Percentiles rank a stretch among this genome's conserved stretches.
These are phyloP conservation scores for Cordyceps pruinosa DNA, from an alignment of 2,329 filamentous ascomycete species.

Conservation along the genomic window DNA sequence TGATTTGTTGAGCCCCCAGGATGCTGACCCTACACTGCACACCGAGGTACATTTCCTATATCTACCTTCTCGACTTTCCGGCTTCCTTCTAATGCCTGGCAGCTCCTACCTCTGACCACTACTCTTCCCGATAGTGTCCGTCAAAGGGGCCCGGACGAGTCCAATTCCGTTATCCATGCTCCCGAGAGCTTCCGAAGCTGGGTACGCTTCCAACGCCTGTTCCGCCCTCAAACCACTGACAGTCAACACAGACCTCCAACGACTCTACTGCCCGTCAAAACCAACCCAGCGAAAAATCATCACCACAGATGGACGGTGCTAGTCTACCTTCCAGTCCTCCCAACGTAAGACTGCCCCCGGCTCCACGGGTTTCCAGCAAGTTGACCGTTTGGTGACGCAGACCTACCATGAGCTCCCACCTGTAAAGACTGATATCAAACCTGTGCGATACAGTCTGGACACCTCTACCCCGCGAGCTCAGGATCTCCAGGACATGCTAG, in stretches of 20 bases:
- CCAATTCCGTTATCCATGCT: conserved; percentile 85
- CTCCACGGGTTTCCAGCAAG: neutral
- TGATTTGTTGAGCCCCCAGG: conserved; percentile 39
- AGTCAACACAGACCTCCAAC: conserved; percentile 34
- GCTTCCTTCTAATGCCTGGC: conserved; percentile 13
- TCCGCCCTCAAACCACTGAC: conserved; percentile 6
- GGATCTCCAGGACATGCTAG: conserved; percentile 66
- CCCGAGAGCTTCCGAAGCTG: conserved; percentile 77
- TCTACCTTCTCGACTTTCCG: too few relatives aligned
- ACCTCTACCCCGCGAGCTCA: conserved; percentile 75
- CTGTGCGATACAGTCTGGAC: conserved; percentile 57
- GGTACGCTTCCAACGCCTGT: conserved; percentile 42
- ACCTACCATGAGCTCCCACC: conserved; percentile 54
- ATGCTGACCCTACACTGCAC: conserved; percentile 18
- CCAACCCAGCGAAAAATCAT: conserved; percentile 29
- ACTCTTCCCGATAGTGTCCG: conserved; percentile 51
- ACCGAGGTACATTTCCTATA: conserved; percentile 32
- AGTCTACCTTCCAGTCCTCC: conserved; percentile 21
- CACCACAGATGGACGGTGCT: conserved; percentile 32
- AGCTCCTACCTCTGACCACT: conserved; percentile 50
- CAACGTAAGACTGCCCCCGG: conserved; percentile 17
- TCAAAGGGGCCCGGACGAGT: conserved; percentile 62
- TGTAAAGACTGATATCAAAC: conserved; percentile 68
- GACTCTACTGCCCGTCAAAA: conserved; percentile 31
- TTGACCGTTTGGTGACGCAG: neutral